phyloP scores from a whole-genome alignment of 2,329 filamentous ascomycete species.

The Colletotrichum scovillei region DNA sequence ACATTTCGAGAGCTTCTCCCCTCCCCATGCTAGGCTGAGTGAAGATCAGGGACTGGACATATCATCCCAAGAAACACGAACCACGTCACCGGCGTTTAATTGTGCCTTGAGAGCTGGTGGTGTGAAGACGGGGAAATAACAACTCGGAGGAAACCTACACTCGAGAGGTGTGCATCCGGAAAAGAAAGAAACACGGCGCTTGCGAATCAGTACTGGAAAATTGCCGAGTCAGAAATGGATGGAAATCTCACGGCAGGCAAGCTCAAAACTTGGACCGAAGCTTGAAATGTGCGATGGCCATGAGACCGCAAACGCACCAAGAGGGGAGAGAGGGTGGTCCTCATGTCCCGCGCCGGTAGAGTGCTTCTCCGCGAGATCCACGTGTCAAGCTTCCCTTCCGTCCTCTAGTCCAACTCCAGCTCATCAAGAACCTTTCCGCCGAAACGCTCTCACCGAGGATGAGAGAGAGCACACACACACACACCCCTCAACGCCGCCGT shows the following conservation, averaged over 20 bases:
- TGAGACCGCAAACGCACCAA: slow-evolving; percentile 2
- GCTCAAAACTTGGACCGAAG: neutral
- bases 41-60: neutral
- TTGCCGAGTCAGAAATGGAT: slow-evolving; percentile 10
- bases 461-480: neutral
- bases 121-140: neutral
- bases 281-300: neutral
- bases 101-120: neutral
- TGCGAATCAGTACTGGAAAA: neutral
- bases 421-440: neutral
- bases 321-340: neutral
- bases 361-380: slow-evolving; percentile 1
- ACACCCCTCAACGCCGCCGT: neutral
- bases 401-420: neutral
- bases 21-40: neutral
- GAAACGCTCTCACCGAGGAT: neutral
- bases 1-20: neutral
- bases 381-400: neutral
- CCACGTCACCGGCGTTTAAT: slow-evolving; percentile 21
- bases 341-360: neutral
- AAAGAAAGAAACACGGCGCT: neutral
- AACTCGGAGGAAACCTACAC: neutral
- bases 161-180: neutral
- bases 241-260: neutral
- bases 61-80: slow-evolving; percentile 25